Evolutionary conservation across 2,329 filamentous ascomycete species (phyloP).

Genomic region (Gaeumannomyces tritici): DNA sequence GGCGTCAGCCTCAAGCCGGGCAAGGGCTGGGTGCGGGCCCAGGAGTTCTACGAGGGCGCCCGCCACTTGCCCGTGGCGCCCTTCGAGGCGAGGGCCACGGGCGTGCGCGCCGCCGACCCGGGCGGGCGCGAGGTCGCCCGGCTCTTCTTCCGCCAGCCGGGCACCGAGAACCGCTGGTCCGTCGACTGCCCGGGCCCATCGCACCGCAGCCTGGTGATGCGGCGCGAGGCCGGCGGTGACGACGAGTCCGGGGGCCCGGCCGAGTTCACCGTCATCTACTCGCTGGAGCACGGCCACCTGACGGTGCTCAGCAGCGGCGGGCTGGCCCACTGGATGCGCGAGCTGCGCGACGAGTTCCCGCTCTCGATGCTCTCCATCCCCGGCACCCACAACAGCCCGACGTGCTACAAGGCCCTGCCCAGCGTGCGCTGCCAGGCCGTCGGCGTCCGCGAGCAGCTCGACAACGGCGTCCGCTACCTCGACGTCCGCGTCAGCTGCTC

Average conservation of each 20-base stretch:
- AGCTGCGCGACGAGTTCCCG: constrained; percentile 60
- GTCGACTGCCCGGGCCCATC: constrained; percentile 61
- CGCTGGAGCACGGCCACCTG: constrained; percentile 43
- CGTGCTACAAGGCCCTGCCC: constrained; percentile 73
- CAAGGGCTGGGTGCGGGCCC: constrained; percentile 3
- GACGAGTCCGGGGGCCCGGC: constrained; percentile 11
- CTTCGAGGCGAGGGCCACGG: constrained; percentile 56
- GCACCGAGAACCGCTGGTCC: constrained; percentile 48
- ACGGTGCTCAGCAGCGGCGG: constrained; percentile 62
- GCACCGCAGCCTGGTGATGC: constrained; percentile 50
- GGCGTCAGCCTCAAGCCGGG: constrained; percentile 9
- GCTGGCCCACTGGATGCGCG: constrained; percentile 71
- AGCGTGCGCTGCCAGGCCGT: constrained; percentile 91
- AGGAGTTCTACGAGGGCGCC: constrained; percentile 46
- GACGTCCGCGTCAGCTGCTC: constrained; percentile 66
- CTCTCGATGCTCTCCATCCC: constrained; percentile 81
- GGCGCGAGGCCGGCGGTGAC: constrained; percentile 33
- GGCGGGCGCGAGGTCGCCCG: constrained; percentile 57
- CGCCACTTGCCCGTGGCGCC: constrained; percentile 47
- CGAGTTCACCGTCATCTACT: constrained; percentile 58
- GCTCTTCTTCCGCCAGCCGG: constrained; percentile 59
- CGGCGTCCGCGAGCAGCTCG: constrained; percentile 64
- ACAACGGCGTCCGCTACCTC: constrained; percentile 88
- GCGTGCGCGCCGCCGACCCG: constrained; percentile 49
- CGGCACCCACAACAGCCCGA: constrained; percentile 91